These are phyloP conservation scores for Apium graveolens DNA, from an alignment of 129 eudicot species.

Conservation along the genomic window DNA sequence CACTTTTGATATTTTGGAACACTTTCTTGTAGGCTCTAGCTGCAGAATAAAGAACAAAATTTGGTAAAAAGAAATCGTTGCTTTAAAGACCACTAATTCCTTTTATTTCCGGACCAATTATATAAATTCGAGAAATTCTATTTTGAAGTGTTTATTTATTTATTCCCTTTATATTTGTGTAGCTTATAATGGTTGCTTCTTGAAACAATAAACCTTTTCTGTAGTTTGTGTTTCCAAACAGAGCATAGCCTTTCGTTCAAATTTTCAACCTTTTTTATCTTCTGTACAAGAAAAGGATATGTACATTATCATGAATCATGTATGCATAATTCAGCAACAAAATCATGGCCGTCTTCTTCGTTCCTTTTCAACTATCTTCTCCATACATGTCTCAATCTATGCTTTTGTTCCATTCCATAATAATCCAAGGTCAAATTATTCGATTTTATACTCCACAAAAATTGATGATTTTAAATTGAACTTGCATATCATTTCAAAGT, in stretches of 20 bases:
- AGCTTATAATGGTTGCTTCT: constrained; percentile 6
- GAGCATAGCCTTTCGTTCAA: constrained; percentile 16
- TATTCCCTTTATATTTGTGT: not conserved
- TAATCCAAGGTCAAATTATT: not conserved
- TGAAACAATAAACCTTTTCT: not conserved
- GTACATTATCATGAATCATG: too few relatives aligned
- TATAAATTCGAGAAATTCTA: not conserved
- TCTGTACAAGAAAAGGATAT: too few relatives aligned
- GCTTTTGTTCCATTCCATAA: constrained; percentile 9
- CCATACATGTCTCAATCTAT: constrained; percentile 12
- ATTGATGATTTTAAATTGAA: not conserved
- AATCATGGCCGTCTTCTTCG: constrained; percentile 9
- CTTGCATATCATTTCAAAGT: not conserved
- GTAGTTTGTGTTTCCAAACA: not conserved
- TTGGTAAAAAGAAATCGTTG: not conserved
- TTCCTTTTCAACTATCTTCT: constrained; percentile 2
- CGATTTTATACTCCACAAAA: not conserved
- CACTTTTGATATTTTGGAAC: too few relatives aligned
- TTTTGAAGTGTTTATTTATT: too few relatives aligned
- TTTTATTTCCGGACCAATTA: not conserved
- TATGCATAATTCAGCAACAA: not conserved
- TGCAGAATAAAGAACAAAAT: not conserved
- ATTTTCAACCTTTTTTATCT: constrained; percentile 1
- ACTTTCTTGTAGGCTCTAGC: too few relatives aligned
- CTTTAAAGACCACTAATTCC: not conserved